Conservation (phyloP, 768 basidiomycete species). For the Boletus pseudopeckii region DNA sequence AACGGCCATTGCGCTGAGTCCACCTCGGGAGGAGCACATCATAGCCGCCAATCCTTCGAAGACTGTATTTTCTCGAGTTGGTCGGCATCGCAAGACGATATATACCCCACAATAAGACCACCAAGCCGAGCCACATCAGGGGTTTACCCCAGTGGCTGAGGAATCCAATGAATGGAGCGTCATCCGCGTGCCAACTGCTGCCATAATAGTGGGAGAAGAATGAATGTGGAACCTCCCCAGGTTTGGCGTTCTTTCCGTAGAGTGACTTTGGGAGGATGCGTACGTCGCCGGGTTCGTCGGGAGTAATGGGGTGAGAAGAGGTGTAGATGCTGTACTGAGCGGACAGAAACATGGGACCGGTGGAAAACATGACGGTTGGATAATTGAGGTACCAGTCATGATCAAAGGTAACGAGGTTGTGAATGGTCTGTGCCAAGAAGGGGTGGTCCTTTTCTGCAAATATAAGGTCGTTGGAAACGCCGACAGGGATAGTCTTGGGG, state of each 20-base stretch:
- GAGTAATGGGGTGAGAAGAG: slow-evolving; percentile 57
- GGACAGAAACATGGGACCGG: slow-evolving; percentile 98
- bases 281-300: slow-evolving; percentile 59
- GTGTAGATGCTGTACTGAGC: slow-evolving; percentile 89
- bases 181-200: slow-evolving; percentile 97
- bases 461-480: slow-evolving; percentile 97
- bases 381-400: slow-evolving; percentile 95
- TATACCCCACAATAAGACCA: slow-evolving; percentile 67
- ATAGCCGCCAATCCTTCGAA: slow-evolving; percentile 66
- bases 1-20: slow-evolving; percentile 65
- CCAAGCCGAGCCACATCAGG: slow-evolving; percentile 81
- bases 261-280: slow-evolving; percentile 92
- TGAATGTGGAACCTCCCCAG: slow-evolving; percentile 78
- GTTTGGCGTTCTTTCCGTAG: slow-evolving; percentile 95
- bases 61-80: slow-evolving; percentile 56
- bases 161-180: slow-evolving; percentile 96
- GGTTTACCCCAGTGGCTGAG: slow-evolving; percentile 84
- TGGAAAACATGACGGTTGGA: slow-evolving; percentile 99
- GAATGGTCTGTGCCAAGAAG: slow-evolving; percentile 90
- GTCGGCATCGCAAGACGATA: slow-evolving; percentile 53
- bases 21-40: slow-evolving; percentile 77
- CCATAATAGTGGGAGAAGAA: slow-evolving; percentile 99
- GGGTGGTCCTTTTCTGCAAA: slow-evolving; percentile 82
- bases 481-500: slow-evolving; percentile 94
- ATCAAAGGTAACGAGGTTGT: slow-evolving; percentile 88